Evolutionary conservation across 148 eudicot species (phyloP).

Genomic region (Camellia sinensis): DNA sequence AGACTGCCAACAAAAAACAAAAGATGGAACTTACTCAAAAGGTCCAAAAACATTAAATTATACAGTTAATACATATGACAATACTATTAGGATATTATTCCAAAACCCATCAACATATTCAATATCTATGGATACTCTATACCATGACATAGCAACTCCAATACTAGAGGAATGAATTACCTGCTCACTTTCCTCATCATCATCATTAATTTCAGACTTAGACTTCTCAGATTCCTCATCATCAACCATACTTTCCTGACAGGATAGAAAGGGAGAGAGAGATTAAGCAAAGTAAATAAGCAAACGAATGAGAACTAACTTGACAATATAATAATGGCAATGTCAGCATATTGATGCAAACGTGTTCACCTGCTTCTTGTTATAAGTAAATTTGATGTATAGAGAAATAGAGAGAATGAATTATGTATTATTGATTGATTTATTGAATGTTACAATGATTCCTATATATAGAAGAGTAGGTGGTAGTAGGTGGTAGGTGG

Average conservation of each 20-base stretch:
- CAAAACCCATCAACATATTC: not conserved
- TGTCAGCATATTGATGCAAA: not conserved
- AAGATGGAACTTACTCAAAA: too few species aligned
- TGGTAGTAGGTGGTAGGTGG: too few species aligned
- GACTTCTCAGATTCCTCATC: conserved; percentile 56
- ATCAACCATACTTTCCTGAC: too few species aligned
- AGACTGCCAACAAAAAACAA: too few species aligned
- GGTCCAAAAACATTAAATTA: not conserved
- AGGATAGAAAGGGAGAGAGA: not conserved
- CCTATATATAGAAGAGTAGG: too few species aligned
- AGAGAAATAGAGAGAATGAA: too few species aligned
- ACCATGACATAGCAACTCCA: not conserved
- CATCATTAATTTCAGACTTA: conserved; percentile 42
- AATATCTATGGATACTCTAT: not conserved
- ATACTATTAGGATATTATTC: not conserved
- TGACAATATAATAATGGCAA: not conserved
- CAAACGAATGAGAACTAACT: not conserved
- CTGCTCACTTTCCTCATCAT: not conserved
- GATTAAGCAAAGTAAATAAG: not conserved
- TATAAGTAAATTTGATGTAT: too few species aligned
- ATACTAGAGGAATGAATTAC: conserved; percentile 22
- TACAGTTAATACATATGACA: not conserved
- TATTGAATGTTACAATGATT: too few species aligned
- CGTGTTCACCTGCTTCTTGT: conserved; percentile 12
- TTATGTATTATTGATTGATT: too few species aligned